phyloP scores from a whole-genome alignment of 306 rosid genomes.

The Acmispon strigosus region DNA sequence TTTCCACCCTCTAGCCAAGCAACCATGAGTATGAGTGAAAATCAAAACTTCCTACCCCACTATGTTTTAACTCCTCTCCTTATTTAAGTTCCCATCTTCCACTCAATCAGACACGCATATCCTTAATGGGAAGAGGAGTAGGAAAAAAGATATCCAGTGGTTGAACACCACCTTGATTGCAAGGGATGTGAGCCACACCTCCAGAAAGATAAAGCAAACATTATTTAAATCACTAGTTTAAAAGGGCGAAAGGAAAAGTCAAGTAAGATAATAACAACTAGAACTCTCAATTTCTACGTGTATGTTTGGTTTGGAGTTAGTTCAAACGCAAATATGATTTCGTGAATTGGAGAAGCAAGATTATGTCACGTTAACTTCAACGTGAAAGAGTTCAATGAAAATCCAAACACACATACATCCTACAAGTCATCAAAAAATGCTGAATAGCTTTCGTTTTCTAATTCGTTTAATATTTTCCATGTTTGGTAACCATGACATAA shows the following conservation, averaged over 20 bases:
- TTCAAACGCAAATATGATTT: too few relatives aligned
- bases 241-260: not conserved
- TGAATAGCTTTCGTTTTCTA: not conserved
- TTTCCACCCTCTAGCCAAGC: conserved; percentile 16
- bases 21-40: conserved; percentile 10
- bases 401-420: too few relatives aligned
- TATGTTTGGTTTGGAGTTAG: too few relatives aligned
- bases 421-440: not conserved
- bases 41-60: conserved; percentile 3
- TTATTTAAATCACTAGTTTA: not conserved
- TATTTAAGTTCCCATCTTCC: conserved; percentile 7
- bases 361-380: too few relatives aligned
- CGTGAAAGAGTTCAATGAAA: too few relatives aligned
- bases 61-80: not conserved
- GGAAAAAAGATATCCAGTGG: conserved; percentile 1
- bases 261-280: not conserved
- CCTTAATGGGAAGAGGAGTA: not conserved
- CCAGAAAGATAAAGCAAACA: not conserved
- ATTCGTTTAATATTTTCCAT: not conserved
- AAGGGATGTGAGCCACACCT: not conserved
- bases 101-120: not conserved
- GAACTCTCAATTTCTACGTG: not conserved
- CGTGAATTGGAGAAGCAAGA: too few relatives aligned
- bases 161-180: conserved; percentile 5
- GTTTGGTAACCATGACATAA: not conserved